Evolutionary conservation across 345 rosid species (phyloP).

Genomic region (Zanthoxylum bungeanum): DNA sequence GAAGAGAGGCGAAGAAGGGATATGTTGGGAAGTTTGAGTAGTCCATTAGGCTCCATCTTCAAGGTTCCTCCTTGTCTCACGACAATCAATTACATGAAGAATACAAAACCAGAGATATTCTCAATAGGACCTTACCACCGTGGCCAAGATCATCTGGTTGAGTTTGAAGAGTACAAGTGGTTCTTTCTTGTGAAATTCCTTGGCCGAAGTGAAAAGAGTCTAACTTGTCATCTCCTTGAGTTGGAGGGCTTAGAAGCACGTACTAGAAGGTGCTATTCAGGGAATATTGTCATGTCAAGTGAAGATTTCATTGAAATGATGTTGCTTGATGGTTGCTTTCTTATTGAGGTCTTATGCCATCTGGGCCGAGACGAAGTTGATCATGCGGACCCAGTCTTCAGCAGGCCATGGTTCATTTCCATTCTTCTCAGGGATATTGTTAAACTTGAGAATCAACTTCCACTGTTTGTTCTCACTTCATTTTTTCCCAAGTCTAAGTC

Average conservation of each 20-base stretch:
- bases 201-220: not conserved
- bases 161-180: slow-evolving; percentile 11
- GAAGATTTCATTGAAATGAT: slow-evolving; percentile 18
- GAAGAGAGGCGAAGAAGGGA: not conserved
- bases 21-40: not conserved
- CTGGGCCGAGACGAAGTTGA: not conserved
- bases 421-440: slow-evolving; percentile 16
- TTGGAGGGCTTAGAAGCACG: not conserved
- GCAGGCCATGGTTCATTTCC: slow-evolving; percentile 18
- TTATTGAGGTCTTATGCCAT: slow-evolving; percentile 19
- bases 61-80: not conserved
- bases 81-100: not conserved
- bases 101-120: slow-evolving; percentile 9
- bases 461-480: slow-evolving; percentile 12
- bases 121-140: slow-evolving; percentile 24
- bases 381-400: not conserved
- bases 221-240: not conserved
- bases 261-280: slow-evolving; percentile 8
- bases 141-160: not conserved
- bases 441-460: slow-evolving; percentile 28
- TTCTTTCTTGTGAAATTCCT: slow-evolving; percentile 17
- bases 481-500: not conserved
- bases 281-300: not conserved
- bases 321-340: slow-evolving; percentile 26
- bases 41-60: not conserved